phyloP scores from a whole-genome alignment of 169 alveolate genomes.

The Eimeria maxima region DNA sequence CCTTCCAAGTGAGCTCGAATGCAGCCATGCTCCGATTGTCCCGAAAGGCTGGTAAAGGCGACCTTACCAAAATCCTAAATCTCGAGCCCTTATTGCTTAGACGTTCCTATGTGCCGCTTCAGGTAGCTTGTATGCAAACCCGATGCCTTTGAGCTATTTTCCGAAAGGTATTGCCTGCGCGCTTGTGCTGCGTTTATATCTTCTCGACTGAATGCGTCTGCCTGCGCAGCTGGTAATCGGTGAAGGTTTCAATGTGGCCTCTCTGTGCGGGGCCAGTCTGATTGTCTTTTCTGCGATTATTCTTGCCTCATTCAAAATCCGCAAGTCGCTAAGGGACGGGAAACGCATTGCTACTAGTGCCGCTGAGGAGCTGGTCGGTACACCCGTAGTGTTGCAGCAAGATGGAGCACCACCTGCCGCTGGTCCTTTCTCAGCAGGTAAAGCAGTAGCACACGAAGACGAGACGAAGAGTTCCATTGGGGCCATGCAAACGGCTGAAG shows the following conservation, averaged over 20 bases:
- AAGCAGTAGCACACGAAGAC: not conserved
- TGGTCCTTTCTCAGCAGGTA: not conserved
- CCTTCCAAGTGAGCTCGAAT: slow-evolving; percentile 24
- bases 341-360: not conserved
- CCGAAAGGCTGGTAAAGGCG: not conserved
- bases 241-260: slow-evolving; percentile 54
- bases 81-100: not conserved
- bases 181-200: no score
- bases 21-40: no score
- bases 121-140: not conserved
- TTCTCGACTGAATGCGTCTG: not conserved
- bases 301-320: slow-evolving; percentile 11
- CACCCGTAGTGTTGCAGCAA: not conserved
- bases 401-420: slow-evolving; percentile 33
- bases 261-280: slow-evolving; percentile 55
- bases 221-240: slow-evolving; percentile 39
- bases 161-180: no score
- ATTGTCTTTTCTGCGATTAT: slow-evolving; percentile 45
- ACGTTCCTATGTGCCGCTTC: not conserved
- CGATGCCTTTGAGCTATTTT: no score
- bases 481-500: not conserved
- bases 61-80: not conserved
- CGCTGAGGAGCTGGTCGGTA: not conserved
- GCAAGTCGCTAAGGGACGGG: not conserved
- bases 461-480: not conserved